phyloP scores from a whole-genome alignment of 2,329 filamentous ascomycete genomes.

The Pyricularia pennisetigena region DNA sequence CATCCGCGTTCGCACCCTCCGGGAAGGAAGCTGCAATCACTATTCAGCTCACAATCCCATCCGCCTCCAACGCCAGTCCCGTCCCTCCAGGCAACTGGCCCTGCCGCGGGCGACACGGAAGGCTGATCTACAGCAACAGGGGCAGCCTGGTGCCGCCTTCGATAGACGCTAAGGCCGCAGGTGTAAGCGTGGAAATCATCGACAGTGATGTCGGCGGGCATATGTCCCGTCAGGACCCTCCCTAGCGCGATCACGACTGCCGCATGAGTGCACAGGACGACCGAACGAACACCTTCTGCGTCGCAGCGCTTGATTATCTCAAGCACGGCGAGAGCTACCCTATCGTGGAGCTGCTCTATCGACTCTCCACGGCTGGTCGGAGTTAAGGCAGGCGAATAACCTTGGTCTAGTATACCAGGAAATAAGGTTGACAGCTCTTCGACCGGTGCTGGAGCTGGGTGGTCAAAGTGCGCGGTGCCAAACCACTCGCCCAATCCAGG shows the following conservation, averaged over 20 bases:
- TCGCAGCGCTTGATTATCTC: slow-evolving; percentile 67
- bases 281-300: slow-evolving; percentile 53
- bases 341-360: slow-evolving; percentile 68
- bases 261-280: slow-evolving; percentile 83
- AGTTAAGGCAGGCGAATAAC: slow-evolving; percentile 52
- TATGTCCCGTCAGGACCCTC: slow-evolving; percentile 65
- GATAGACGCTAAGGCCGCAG: slow-evolving; percentile 64
- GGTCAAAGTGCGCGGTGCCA: slow-evolving; percentile 73
- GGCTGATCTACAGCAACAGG: slow-evolving; percentile 14
- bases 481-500: slow-evolving; percentile 76
- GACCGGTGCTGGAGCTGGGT: slow-evolving; percentile 65
- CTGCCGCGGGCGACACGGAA: slow-evolving; percentile 2
- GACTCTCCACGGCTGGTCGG: slow-evolving; percentile 71
- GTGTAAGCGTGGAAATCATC: slow-evolving; percentile 84
- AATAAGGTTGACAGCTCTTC: slow-evolving; percentile 57
- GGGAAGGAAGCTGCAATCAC: slow-evolving; percentile 32
- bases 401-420: slow-evolving; percentile 43
- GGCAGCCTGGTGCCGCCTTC: slow-evolving; percentile 14
- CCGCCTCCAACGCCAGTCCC: slow-evolving; percentile 59
- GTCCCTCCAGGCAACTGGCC: slow-evolving; percentile 38
- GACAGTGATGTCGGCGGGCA: slow-evolving; percentile 58
- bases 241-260: slow-evolving; percentile 83
- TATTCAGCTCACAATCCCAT: slow-evolving; percentile 73
- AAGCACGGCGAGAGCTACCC: slow-evolving; percentile 60
- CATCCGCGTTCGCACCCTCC: slow-evolving; percentile 14